phyloP scores from a whole-genome alignment of 2,329 filamentous ascomycete genomes.

The Trichoderma oligosporum region DNA sequence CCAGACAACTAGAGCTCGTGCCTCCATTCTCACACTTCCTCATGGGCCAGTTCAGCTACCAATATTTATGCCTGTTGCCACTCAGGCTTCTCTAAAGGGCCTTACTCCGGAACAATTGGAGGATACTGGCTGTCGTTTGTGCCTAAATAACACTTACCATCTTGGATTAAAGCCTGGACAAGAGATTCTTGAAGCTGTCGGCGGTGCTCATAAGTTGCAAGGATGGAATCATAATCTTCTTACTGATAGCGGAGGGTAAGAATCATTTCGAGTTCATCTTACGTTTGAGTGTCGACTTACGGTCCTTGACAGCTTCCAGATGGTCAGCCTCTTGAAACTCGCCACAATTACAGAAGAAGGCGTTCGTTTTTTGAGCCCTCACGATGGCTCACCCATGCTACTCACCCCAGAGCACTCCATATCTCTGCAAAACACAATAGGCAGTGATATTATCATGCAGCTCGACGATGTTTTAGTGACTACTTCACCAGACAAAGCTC shows the following conservation, averaged over 20 bases:
- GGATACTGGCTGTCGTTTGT: conserved; percentile 81
- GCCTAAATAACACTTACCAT: conserved; percentile 98
- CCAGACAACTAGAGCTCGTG: conserved; percentile 90
- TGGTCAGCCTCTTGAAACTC: conserved; percentile 93
- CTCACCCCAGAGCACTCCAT: conserved; percentile 98
- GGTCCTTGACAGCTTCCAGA: conserved; percentile 74
- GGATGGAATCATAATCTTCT: conserved; percentile 94
- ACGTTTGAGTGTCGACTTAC: conserved; percentile 14
- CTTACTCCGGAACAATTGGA: conserved; percentile 89
- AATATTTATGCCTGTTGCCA: conserved; percentile 98
- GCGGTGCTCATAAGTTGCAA: conserved; percentile 90
- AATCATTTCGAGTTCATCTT: neutral
- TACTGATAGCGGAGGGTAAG: conserved; percentile 71
- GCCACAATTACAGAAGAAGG: conserved; percentile 94
- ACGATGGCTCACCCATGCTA: conserved; percentile 93
- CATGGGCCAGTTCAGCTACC: conserved; percentile 89
- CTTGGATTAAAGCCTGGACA: conserved; percentile 93
- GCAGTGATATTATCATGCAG: conserved; percentile 99
- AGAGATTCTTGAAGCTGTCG: conserved; percentile 77
- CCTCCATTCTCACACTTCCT: conserved; percentile 79
- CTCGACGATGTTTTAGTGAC: conserved; percentile 97
- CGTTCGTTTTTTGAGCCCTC: conserved; percentile 91
- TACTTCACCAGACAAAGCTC: conserved; percentile 80
- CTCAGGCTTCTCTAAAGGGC: conserved; percentile 92
- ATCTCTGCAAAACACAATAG: conserved; percentile 91